Evolutionary conservation across 164 flowering plant genomes (phyloP).

Genomic region (Tetrastigma voinierianum): DNA sequence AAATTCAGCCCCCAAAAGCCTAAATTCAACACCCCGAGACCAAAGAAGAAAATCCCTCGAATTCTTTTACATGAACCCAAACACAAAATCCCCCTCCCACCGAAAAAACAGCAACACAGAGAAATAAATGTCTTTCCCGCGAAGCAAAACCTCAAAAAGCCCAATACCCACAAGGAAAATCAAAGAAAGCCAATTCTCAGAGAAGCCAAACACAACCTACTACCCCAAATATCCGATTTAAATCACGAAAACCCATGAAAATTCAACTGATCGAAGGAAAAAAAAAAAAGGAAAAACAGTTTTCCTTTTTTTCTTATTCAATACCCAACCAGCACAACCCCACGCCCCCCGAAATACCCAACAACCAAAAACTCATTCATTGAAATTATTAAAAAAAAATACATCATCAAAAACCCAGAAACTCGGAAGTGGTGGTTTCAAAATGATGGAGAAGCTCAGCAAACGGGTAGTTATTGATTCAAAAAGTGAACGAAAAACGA

Average conservation of each 20-base stretch:
- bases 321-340: too few relatives aligned
- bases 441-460: background rate
- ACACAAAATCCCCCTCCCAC: too few relatives aligned
- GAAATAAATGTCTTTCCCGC: conserved; percentile 9
- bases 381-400: too few relatives aligned
- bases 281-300: background rate
- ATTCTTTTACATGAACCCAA: too few relatives aligned
- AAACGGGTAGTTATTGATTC: too few relatives aligned
- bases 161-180: conserved; percentile 1
- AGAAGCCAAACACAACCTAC: background rate
- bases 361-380: too few relatives aligned
- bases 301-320: too few relatives aligned
- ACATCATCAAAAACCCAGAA: too few relatives aligned
- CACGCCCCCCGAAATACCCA: too few relatives aligned
- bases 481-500: background rate
- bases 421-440: background rate
- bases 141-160: conserved; percentile 19
- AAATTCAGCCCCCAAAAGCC: conserved; percentile 18
- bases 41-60: too few relatives aligned
- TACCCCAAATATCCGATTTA: background rate
- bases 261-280: background rate
- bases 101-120: too few relatives aligned
- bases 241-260: background rate
- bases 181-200: background rate
- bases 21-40: background rate